Percentiles rank a stretch among this genome's conserved stretches.
phyloP scores from a whole-genome alignment of 1,284 basidiomycete genomes.

The Bondarzewia mesenterica region DNA sequence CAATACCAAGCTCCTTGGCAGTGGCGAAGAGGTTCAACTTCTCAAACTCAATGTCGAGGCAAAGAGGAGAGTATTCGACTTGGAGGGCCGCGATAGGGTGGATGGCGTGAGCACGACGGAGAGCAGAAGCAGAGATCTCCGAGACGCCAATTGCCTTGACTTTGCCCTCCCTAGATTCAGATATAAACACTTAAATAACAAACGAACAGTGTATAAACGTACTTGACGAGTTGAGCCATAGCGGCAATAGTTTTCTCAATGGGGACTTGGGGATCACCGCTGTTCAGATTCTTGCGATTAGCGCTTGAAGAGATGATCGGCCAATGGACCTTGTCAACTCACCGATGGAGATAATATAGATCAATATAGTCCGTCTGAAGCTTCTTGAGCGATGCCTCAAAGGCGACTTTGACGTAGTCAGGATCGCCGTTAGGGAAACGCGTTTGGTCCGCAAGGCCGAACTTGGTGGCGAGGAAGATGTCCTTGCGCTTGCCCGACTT shows the following conservation, averaged over 20 bases:
- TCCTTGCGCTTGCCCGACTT: slow-evolving; percentile 28
- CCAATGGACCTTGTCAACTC: slow-evolving; percentile 5
- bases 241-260: slow-evolving; percentile 22
- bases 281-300: slow-evolving; percentile 1
- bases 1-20: slow-evolving; percentile 43
- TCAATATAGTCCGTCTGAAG: slow-evolving; percentile 30
- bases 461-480: slow-evolving; percentile 42
- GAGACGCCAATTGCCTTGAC: slow-evolving; percentile 34
- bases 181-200: not conserved
- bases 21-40: slow-evolving; percentile 39
- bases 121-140: slow-evolving; percentile 32
- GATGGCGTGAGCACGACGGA: slow-evolving; percentile 51
- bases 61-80: slow-evolving; percentile 45
- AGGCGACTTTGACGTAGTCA: slow-evolving; percentile 19
- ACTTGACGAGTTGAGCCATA: slow-evolving; percentile 27
- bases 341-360: slow-evolving; percentile 30
- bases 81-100: slow-evolving; percentile 57
- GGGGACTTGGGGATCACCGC: slow-evolving; percentile 20
- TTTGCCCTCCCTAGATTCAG: slow-evolving; percentile 23
- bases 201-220: not conserved
- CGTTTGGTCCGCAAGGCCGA: slow-evolving; percentile 17
- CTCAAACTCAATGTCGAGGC: slow-evolving; percentile 41
- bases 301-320: not conserved
- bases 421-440: slow-evolving; percentile 15
- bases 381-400: slow-evolving; percentile 27